phyloP scores from a whole-genome alignment of 2,329 filamentous ascomycete species.

The Coleophoma crateriformis region DNA sequence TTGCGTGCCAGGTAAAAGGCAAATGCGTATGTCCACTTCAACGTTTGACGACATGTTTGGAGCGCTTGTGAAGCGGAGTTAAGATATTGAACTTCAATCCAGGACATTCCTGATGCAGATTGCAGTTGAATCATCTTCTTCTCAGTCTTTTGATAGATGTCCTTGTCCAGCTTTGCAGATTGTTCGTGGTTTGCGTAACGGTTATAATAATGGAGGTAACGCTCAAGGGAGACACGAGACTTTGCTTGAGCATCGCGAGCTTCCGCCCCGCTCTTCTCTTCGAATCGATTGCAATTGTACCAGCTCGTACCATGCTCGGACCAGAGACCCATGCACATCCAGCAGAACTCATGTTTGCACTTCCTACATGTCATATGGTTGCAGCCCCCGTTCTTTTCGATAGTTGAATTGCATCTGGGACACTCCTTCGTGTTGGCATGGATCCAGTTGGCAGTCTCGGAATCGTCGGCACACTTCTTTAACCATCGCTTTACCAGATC shows the following conservation, averaged over 20 bases:
- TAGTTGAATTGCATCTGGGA: conserved; percentile 91
- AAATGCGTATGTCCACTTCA: conserved; percentile 99
- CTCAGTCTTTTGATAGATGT: conserved; percentile 92
- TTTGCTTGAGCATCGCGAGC: conserved; percentile 89
- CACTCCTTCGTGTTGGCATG: conserved; percentile 99
- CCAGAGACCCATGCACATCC: conserved; percentile 99
- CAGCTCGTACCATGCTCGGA: conserved; percentile 97
- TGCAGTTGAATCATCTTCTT: conserved; percentile 99
- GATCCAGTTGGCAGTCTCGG: conserved; percentile 98
- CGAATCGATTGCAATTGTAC: conserved; percentile 98
- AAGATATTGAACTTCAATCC: conserved; percentile 98
- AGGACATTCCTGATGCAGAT: conserved; percentile 89
- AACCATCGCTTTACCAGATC: conserved; percentile 89
- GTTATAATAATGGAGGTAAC: conserved; percentile 99
- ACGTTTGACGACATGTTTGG: conserved; percentile 93
- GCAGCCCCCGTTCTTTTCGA: conserved; percentile 97
- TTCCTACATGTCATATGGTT: conserved; percentile 98
- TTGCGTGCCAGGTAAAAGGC: conserved; percentile 95
- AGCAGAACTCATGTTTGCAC: conserved; percentile 95
- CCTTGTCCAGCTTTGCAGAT: conserved; percentile 92
- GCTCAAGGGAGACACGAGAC: conserved; percentile 82
- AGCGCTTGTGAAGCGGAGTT: conserved; percentile 89
- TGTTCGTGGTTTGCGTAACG: conserved; percentile 98
- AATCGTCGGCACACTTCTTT: conserved; percentile 97
- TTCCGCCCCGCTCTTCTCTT: conserved; percentile 90